Evolutionary conservation across 2,329 filamentous ascomycete genomes (phyloP).

Genomic region (Colletotrichum aenigma): DNA sequence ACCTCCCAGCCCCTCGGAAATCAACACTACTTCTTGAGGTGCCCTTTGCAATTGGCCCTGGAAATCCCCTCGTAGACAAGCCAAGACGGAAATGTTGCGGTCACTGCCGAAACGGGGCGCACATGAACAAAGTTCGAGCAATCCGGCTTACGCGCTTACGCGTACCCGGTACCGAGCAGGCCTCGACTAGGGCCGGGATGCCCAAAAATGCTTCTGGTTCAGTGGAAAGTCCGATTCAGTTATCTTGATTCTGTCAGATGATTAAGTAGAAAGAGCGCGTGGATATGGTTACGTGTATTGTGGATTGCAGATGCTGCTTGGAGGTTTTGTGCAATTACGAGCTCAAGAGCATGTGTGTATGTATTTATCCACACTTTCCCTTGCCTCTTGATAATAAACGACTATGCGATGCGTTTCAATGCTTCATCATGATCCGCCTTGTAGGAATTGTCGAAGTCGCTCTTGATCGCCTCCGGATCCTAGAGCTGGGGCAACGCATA

Average conservation of each 20-base stretch:
- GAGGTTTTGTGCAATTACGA: neutral
- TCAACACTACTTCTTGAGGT: neutral
- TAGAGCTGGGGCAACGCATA: neutral
- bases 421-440: neutral
- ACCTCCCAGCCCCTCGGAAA: neutral
- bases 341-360: neutral
- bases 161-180: neutral
- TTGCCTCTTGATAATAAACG: neutral
- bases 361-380: neutral
- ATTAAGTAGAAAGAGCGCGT: neutral
- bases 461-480: neutral
- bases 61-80: neutral
- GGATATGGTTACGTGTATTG: neutral
- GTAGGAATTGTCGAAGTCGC: neutral
- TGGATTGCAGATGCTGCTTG: neutral
- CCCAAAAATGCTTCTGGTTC: neutral
- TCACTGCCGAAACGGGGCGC: neutral
- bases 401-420: neutral
- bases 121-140: neutral
- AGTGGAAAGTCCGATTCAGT: neutral
- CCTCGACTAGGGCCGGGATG: neutral
- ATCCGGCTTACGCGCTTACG: neutral
- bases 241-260: neutral
- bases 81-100: neutral
- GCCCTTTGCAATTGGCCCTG: neutral